phyloP scores from a whole-genome alignment of 208 protist species.

The Leishmania gerbilli region DNA sequence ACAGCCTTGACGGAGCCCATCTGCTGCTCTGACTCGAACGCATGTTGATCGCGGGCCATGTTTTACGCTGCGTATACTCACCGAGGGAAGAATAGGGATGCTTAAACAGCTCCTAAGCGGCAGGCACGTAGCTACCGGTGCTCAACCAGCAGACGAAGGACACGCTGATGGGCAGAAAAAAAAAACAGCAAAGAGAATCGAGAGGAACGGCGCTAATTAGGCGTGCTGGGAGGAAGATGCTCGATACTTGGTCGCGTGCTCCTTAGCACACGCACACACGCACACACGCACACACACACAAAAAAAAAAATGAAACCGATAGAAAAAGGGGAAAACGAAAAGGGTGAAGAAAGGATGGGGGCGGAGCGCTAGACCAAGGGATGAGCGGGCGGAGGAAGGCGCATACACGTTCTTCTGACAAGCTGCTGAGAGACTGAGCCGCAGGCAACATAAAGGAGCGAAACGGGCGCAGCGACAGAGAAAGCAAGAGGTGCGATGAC shows the following conservation, averaged over 20 bases:
- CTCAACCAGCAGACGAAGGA: neutral
- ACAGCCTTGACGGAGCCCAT: slow-evolving; percentile 91
- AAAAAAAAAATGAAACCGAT: neutral
- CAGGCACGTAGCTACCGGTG: neutral
- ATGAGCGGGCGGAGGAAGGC: neutral
- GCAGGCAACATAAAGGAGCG: neutral
- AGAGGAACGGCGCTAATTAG: neutral
- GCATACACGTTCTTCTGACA: neutral
- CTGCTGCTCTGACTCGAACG: slow-evolving; percentile 80
- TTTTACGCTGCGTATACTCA: neutral
- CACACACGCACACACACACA: neutral
- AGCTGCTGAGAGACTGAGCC: neutral
- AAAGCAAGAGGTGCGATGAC: neutral
- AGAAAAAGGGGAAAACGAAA: neutral
- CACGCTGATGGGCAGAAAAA: neutral
- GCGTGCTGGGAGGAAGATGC: neutral
- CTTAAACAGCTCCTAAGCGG: neutral
- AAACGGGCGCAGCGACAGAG: neutral
- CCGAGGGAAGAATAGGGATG: neutral
- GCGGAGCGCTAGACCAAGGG: no score
- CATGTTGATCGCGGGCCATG: slow-evolving; percentile 65
- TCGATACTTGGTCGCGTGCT: neutral
- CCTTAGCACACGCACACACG: neutral
- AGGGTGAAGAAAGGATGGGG: neutral
- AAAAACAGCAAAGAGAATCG: neutral